Evolutionary conservation across 768 basidiomycete genomes (phyloP).

Genomic region (Mrakia blollopis): DNA sequence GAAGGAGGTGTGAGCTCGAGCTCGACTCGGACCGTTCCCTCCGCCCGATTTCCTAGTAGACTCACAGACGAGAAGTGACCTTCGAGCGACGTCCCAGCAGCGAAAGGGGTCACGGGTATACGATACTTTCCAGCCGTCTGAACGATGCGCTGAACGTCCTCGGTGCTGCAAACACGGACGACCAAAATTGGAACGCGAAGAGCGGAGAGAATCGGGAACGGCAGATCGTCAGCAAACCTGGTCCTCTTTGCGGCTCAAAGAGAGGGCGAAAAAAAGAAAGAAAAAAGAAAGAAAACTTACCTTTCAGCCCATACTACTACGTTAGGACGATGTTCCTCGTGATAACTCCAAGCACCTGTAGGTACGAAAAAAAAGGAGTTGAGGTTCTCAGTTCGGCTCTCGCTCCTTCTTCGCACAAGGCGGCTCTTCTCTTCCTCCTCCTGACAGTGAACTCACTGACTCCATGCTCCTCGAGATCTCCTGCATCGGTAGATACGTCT

Average conservation of each 20-base stretch:
- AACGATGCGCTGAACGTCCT: slow-evolving; percentile 53
- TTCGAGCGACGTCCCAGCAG: slow-evolving; percentile 81
- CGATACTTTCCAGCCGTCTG: slow-evolving; percentile 66
- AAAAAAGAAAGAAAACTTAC: not conserved
- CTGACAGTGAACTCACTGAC: slow-evolving; percentile 48
- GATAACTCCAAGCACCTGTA: slow-evolving; percentile 52
- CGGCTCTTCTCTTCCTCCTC: no score
- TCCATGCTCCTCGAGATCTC: slow-evolving; percentile 53
- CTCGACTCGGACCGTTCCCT: not conserved
- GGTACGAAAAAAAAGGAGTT: not conserved
- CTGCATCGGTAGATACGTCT: slow-evolving; percentile 37
- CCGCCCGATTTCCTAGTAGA: not conserved
- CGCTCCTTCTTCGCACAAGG: no score
- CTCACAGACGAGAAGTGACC: slow-evolving; percentile 57
- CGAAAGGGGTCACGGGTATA: slow-evolving; percentile 73
- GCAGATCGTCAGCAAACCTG: not conserved
- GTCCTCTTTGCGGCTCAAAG: no score
- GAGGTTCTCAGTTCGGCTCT: not conserved
- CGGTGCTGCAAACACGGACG: slow-evolving; percentile 26
- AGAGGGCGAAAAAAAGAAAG: no score
- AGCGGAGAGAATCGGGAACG: not conserved
- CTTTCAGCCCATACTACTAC: slow-evolving; percentile 50
- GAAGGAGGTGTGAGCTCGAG: not conserved
- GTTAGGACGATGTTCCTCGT: slow-evolving; percentile 53
- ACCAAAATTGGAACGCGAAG: not conserved